A percentile compares a stretch with the other conserved stretches of the same genome.
Evolutionary conservation across 75 land plant species (phyloP).

Genomic region (Pinus taeda): DNA sequence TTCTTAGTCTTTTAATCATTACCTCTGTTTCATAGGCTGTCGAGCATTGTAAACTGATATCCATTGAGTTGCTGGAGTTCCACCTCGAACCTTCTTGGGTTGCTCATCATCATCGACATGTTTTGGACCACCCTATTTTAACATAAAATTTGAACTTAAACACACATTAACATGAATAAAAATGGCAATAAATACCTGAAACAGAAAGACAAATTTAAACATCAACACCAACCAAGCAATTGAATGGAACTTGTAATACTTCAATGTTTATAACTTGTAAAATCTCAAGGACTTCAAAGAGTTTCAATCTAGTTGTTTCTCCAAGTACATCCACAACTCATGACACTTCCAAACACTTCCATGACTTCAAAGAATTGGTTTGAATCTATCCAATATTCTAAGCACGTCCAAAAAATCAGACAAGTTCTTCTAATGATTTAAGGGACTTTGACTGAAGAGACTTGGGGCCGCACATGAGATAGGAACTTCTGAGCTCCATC

Average conservation of each 20-base stretch:
- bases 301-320: neutral
- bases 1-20: neutral
- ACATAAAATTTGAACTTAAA: slow-evolving; percentile 5
- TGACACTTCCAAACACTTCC: neutral
- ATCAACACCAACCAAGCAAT: neutral
- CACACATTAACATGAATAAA: neutral
- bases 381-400: neutral
- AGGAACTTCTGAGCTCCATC: slow-evolving; percentile 90
- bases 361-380: neutral
- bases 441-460: neutral
- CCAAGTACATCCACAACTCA: neutral
- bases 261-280: neutral
- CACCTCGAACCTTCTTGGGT: slow-evolving; percentile 86
- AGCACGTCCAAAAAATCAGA: neutral
- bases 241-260: too few relatives aligned
- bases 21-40: slow-evolving; percentile 97
- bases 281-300: neutral
- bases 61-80: slow-evolving; percentile 98
- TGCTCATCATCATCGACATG: slow-evolving; percentile 83
- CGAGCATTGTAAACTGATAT: slow-evolving; percentile 93
- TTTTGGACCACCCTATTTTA: slow-evolving; percentile 83
- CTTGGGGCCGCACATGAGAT: neutral
- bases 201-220: neutral
- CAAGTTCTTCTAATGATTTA: neutral
- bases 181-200: neutral